These are phyloP conservation scores for Phanerodontia chrysosporium DNA, from an alignment of 768 basidiomycete species.

Conservation along the genomic window DNA sequence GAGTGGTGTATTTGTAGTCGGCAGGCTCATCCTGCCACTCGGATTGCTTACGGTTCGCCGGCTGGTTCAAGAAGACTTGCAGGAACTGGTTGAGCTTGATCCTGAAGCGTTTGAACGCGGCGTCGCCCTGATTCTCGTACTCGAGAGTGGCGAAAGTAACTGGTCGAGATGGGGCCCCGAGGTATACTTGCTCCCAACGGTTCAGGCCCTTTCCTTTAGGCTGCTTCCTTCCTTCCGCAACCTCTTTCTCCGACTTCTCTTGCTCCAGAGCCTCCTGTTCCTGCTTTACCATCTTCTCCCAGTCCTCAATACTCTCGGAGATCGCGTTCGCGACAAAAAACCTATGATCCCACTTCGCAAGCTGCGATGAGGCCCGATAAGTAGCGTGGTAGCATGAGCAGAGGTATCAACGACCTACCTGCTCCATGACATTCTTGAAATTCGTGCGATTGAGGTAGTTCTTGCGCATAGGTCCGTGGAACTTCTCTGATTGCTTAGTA, in stretches of 20 bases:
- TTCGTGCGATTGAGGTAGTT: conserved; percentile 2
- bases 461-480: conserved; percentile 10
- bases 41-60: no score
- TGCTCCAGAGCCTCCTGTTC: no score
- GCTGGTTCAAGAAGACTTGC: background rate
- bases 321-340: background rate
- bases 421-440: background rate
- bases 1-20: background rate
- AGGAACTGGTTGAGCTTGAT: background rate
- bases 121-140: background rate
- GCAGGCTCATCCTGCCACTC: background rate
- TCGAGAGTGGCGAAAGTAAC: background rate
- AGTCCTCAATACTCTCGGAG: background rate
- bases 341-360: background rate
- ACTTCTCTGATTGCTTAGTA: conserved; percentile 15
- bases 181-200: background rate
- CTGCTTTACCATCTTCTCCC: background rate
- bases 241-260: no score
- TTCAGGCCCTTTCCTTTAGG: background rate
- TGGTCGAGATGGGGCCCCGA: background rate
- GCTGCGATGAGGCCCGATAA: background rate
- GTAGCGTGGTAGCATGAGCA: background rate
- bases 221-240: background rate
- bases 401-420: background rate
- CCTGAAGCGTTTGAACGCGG: background rate